Base-by-base conservation (phyloP, 148 eudicot genomes). In the Polygonum maritimum region DNA sequence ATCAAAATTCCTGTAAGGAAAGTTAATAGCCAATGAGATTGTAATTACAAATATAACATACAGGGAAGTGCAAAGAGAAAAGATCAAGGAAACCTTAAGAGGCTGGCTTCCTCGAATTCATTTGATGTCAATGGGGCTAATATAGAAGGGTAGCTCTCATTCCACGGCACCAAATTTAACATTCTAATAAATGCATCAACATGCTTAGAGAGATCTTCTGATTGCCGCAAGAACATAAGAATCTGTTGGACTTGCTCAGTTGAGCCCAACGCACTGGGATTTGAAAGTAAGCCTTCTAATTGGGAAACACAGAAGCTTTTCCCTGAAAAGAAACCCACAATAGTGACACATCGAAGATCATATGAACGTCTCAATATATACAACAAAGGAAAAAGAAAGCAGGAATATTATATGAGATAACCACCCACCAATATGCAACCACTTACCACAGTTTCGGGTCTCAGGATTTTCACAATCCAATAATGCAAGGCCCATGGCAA, bases 401-500 rank as follows among this genome's bases (percentile, higher is more conserved):
- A 26, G 45, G 71, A 19, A 36, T 22, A 6, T 3, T 1, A 35
- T 67, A 67, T 19, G 71, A 15, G 44, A 67, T 1, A 35, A 67
- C 19, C 6, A 21, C 11, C 44, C 41, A 7, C 41, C 41, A 3
- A 2, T 67, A 67, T 67, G 71, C 55, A 63, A 69, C 7, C 33
- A 57, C 92, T 78, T 78, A 95, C 98, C 98, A 65, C 82, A 87
- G 77, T 80, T 76, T 78, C 88, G 85, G 82, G 81, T 71, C 16
- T 90, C 96, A 78, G 79, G 74, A 75, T 80, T 82, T 71, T 95
- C 96, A 7, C 96, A 89, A 76, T 92, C 92, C 35, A 88, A 88
- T 79, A 95, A 80, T 73, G 96, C 97, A 86, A 95, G 96, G 76
- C 96, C 97, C 81, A 87, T 18, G 33, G 88, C 94, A 83, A 95